These are phyloP conservation scores for Stagonosporopsis rhizophila DNA, from an alignment of 2,329 filamentous ascomycete genomes.

Conservation along the genomic window DNA sequence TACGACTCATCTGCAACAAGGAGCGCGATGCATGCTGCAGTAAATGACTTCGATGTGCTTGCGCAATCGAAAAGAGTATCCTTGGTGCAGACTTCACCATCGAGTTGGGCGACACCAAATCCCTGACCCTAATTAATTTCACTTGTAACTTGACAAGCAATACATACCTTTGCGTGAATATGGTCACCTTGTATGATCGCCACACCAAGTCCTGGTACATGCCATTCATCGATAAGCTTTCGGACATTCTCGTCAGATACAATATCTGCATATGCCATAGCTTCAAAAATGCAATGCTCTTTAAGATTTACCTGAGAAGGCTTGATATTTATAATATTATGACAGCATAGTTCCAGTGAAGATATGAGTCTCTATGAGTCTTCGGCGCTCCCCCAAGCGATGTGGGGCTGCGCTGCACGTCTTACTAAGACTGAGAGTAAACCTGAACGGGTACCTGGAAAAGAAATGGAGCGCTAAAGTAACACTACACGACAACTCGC, in stretches of 20 bases:
- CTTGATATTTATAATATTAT: not conserved
- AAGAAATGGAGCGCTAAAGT: conserved; percentile 4
- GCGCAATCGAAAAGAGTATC: conserved; percentile 63
- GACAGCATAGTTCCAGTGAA: not conserved
- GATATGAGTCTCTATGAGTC: not conserved
- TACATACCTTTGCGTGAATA: conserved; percentile 46
- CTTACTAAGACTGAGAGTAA: conserved; percentile 4
- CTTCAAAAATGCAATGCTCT: not conserved
- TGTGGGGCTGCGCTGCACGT: not conserved
- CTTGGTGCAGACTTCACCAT: conserved; percentile 29
- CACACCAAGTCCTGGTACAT: conserved; percentile 59
- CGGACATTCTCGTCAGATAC: conserved; percentile 23
- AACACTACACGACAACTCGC: not conserved
- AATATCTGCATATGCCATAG: conserved; percentile 1
- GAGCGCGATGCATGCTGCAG: conserved; percentile 58
- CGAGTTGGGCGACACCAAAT: conserved; percentile 47
- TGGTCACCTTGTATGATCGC: conserved; percentile 57
- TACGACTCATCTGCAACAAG: conserved; percentile 55
- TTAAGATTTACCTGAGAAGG: too few relatives aligned
- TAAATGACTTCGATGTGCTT: conserved; percentile 65
- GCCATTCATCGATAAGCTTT: conserved; percentile 50
- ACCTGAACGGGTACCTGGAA: not conserved
- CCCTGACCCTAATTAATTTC: conserved; percentile 24
- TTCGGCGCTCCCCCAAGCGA: not conserved
- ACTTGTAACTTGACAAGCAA: conserved; percentile 1